Conservation (phyloP, 768 basidiomycete species). For the Russula compacta region DNA sequence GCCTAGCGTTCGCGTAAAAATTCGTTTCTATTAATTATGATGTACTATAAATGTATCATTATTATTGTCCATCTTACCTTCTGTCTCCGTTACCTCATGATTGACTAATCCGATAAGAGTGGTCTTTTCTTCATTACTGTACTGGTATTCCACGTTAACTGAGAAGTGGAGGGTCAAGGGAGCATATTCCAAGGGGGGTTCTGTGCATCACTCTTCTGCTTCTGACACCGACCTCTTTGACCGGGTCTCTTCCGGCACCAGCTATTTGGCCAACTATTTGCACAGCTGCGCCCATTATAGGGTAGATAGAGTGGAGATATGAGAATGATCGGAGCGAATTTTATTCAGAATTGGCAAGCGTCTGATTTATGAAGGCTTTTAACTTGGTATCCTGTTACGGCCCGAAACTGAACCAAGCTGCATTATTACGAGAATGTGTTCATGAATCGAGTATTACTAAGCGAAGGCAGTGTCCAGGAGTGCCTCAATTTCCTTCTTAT, state of each 20-base stretch:
- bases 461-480: conserved; percentile 59
- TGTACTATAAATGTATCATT: background rate
- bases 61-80: background rate
- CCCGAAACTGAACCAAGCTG: background rate
- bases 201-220: too few relatives aligned
- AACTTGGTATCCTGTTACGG: background rate
- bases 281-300: background rate
- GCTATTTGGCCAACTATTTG: background rate
- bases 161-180: too few relatives aligned
- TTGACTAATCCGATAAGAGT: background rate
- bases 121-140: background rate
- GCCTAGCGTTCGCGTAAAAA: conserved; percentile 12
- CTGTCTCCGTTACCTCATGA: background rate
- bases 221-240: background rate
- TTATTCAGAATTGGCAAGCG: conserved; percentile 4
- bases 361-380: background rate
- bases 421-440: background rate
- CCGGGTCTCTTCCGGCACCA: background rate
- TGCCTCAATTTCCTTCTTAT: conserved; percentile 85
- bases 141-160: too few relatives aligned
- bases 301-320: background rate
- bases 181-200: too few relatives aligned
- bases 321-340: background rate
- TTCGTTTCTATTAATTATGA: background rate
- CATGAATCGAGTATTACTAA: background rate